Base-by-base conservation (phyloP, 352 stramenopile species). In the Globisporangium spiculum region DNA sequence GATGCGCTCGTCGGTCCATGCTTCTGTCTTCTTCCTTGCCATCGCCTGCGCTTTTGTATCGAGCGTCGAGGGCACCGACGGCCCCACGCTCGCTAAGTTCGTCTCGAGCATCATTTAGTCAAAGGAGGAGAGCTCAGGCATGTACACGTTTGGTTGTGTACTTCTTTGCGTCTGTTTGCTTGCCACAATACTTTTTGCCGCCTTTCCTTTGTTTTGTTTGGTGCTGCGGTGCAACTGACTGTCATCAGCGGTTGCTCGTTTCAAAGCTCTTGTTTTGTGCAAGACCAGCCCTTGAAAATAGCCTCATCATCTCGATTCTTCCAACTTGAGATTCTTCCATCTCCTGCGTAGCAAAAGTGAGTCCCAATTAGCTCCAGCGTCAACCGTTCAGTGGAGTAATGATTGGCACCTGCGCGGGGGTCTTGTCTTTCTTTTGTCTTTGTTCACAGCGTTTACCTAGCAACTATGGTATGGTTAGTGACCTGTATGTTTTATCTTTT, bases 31-130 rank as follows among this genome's bases (percentile, higher is more conserved):
- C 53, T 20, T 57, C 12, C 54, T 52, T 54, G 32, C 50, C 12
- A 27, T 30, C 1, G 50, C 50, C 27, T 61, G 55, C 30, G 32
- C 20, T 27, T 61, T 30, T 3, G 12, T 7, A 24, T 30, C 57
- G 7, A 27, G 55, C 2, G n/a, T 27, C 32, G 41, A n/a, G 20
- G 30, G 52, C 36, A 63, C 55, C 6, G 60, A 64, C 38, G 68
- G 63, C 5, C 68, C 55, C 16, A 71, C 56, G 27, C 50, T 63
- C 48, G 63, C 24, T n/a, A 73, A 54, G 20, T 54, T 27, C 4
- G 56, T 57, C 12, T 73, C 63, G 12, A 66, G 62, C 44, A 44
- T 70, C n/a, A 44, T 27, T 24, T 68, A 52, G 54, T 64, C 66
- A 32, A 71, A 63, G 24, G 66, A 64, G 22, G 57, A 63, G 32